A percentile compares a stretch with the other conserved stretches of the same genome.
Evolutionary conservation across 1,284 basidiomycete genomes (phyloP).

Genomic region (Vanrija sp.): DNA sequence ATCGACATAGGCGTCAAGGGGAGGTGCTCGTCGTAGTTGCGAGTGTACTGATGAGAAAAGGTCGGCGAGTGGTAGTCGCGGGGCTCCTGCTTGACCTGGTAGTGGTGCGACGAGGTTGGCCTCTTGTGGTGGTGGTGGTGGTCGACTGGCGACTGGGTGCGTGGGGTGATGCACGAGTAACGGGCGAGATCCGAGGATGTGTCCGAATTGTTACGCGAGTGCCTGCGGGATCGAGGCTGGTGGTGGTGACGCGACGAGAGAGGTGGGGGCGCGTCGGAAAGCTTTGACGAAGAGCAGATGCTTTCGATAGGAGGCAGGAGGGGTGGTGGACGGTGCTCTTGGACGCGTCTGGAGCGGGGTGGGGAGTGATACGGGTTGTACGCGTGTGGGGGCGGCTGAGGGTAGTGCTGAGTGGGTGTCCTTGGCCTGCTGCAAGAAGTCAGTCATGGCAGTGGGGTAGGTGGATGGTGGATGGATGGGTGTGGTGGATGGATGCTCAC

Average conservation of each 20-base stretch:
- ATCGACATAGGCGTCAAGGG: constrained; percentile 10
- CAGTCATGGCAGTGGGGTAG: constrained; percentile 1
- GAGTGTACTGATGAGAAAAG: neutral
- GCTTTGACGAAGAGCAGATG: neutral
- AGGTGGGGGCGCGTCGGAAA: constrained; percentile 2
- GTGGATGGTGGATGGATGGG: neutral
- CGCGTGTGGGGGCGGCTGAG: constrained; percentile 1
- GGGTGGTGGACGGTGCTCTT: neutral
- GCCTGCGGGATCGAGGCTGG: too few relatives aligned
- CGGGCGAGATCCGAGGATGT: too few relatives aligned
- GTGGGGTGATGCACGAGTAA: neutral
- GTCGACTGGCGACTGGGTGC: neutral
- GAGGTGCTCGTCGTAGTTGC: constrained; percentile 4
- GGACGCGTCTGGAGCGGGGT: neutral
- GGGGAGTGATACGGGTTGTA: neutral
- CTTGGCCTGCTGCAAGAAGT: neutral
- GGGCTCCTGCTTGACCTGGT: constrained; percentile 4
- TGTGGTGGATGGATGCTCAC: neutral
- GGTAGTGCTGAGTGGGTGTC: neutral
- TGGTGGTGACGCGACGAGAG: neutral
- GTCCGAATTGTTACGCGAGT: too few relatives aligned
- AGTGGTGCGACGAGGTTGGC: neutral
- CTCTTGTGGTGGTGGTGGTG: neutral
- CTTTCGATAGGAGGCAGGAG: constrained; percentile 3
- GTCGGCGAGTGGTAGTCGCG: constrained; percentile 3